Percentiles rank a stretch among this genome's conserved stretches.
These are phyloP conservation scores for Sugiyamaella boreocaroliniensis DNA, from an alignment of 805 yeast genomes.

Conservation along the genomic window DNA sequence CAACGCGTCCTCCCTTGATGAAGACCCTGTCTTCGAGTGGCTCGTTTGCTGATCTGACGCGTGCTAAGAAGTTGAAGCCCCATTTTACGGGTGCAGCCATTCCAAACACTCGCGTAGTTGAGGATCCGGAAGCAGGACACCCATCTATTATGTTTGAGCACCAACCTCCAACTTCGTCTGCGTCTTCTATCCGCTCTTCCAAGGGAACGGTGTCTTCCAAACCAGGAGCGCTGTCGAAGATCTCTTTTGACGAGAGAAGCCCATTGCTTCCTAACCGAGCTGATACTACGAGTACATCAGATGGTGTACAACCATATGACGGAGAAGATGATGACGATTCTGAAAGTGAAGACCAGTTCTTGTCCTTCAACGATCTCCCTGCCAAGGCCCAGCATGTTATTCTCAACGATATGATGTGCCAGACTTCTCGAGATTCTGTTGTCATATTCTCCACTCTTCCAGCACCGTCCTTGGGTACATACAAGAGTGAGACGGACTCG, in stretches of 20 bases:
- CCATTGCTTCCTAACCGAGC: constrained; percentile 9
- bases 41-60: constrained; percentile 1
- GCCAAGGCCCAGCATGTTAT: constrained; percentile 87
- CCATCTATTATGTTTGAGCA: constrained; percentile 25
- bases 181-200: constrained; percentile 3
- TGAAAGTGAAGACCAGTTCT: constrained; percentile 9
- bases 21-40: constrained; percentile 14
- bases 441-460: constrained; percentile 87
- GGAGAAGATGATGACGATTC: background rate
- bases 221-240: background rate
- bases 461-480: constrained; percentile 79
- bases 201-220: background rate
- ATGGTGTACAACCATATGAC: background rate
- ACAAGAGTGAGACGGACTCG: constrained; percentile 59
- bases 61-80: constrained; percentile 24
- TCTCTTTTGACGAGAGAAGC: constrained; percentile 9
- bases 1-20: constrained; percentile 19
- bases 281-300: background rate
- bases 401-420: constrained; percentile 75
- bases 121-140: constrained; percentile 24
- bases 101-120: constrained; percentile 28
- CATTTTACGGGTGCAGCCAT: constrained; percentile 29
- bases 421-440: constrained; percentile 55
- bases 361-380: constrained; percentile 79
- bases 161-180: constrained; percentile 3